phyloP scores from a whole-genome alignment of 1,284 basidiomycete species.

The Takashimella tepidaria region DNA sequence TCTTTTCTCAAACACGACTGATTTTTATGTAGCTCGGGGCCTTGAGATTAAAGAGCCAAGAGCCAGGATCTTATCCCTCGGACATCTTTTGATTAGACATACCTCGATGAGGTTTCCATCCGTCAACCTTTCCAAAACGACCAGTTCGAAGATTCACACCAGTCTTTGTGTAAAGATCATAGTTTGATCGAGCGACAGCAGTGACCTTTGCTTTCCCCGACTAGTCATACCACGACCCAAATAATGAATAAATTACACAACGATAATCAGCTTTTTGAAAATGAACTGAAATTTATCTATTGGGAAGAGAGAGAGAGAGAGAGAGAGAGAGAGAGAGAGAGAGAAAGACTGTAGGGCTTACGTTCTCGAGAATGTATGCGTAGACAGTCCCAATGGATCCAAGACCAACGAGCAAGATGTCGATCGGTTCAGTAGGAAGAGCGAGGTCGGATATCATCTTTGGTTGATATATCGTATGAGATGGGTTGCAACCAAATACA shows the following conservation, averaged over 20 bases:
- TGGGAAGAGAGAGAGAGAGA: too few relatives aligned
- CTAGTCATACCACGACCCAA: too few relatives aligned
- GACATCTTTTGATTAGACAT: too few relatives aligned
- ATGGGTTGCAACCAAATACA: too few relatives aligned
- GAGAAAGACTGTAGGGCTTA: conserved; percentile 9
- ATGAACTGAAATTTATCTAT: too few relatives aligned
- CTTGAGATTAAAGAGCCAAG: too few relatives aligned
- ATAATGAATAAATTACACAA: too few relatives aligned
- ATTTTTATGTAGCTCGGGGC: too few relatives aligned
- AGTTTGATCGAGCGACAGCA: conserved; percentile 68
- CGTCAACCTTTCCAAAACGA: conserved; percentile 57
- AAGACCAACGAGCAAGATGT: conserved; percentile 51
- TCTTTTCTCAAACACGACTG: background rate
- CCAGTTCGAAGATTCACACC: conserved; percentile 57
- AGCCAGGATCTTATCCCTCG: too few relatives aligned
- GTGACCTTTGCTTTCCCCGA: conserved; percentile 64
- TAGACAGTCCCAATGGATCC: conserved; percentile 55
- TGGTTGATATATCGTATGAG: too few relatives aligned
- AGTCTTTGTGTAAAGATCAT: conserved; percentile 52
- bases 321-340: background rate
- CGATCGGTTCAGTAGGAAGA: conserved; percentile 14
- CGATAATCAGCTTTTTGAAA: too few relatives aligned
- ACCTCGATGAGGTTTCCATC: conserved; percentile 63
- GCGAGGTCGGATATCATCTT: conserved; percentile 3
- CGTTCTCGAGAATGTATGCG: conserved; percentile 58